Conservation (phyloP, 192 early-diverging fungal genomes). For the Backusella westeae region DNA sequence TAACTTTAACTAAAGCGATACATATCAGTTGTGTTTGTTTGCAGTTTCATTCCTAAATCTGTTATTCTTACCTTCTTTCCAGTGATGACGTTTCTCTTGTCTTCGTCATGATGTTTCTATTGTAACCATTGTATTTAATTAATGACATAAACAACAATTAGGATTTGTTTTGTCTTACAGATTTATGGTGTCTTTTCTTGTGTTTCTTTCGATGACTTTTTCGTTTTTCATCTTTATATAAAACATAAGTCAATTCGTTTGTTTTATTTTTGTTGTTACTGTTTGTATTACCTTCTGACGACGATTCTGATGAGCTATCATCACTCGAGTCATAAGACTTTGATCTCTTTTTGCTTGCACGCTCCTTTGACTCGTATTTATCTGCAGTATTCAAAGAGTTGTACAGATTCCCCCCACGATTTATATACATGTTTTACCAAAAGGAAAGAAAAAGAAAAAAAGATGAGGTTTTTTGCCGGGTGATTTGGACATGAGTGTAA, state of each 20-base stretch:
- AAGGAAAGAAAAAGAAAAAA: background rate
- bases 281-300: background rate
- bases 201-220: background rate
- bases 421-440: background rate
- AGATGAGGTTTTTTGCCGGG: constrained; percentile 1
- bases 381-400: background rate
- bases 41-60: background rate
- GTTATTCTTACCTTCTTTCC: constrained; percentile 27
- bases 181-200: background rate
- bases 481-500: background rate
- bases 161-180: background rate
- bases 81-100: constrained; percentile 30
- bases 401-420: background rate
- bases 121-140: no score
- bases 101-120: constrained; percentile 3
- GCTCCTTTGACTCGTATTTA: background rate
- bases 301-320: background rate
- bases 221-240: background rate
- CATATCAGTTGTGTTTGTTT: background rate
- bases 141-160: no score
- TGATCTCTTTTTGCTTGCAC: background rate
- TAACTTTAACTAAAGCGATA: constrained; percentile 23
- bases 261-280: background rate
- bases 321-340: background rate
- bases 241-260: background rate